Evolutionary conservation across 352 stramenopile species (phyloP).

Genomic region (Globisporangium echinulatum): DNA sequence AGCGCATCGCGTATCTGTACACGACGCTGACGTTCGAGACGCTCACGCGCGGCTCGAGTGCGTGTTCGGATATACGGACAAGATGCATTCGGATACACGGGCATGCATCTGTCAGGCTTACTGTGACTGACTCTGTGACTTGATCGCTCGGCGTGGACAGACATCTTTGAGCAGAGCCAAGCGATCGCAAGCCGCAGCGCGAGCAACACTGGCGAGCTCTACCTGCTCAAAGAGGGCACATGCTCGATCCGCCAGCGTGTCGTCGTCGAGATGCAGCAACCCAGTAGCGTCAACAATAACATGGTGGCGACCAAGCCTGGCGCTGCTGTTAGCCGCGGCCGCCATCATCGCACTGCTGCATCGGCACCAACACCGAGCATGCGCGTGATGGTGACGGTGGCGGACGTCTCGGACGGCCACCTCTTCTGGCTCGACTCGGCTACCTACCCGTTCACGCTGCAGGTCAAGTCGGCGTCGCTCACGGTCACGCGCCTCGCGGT

Average conservation of each 20-base stretch:
- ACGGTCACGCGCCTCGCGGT: conserved; percentile 37
- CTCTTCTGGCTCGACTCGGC: conserved; percentile 46
- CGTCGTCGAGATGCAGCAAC: conserved; percentile 4
- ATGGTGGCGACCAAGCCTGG: neutral
- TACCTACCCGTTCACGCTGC: conserved; percentile 29
- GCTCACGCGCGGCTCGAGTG: conserved; percentile 37
- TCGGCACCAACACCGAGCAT: conserved; percentile 2
- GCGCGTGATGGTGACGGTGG: conserved; percentile 40
- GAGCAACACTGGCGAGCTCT: conserved; percentile 17
- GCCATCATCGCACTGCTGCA: neutral
- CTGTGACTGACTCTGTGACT: conserved; percentile 3
- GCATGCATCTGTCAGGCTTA: neutral
- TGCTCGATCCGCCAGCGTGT: conserved; percentile 38
- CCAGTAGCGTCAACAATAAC: neutral
- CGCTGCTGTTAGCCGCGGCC: neutral
- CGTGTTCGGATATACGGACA: conserved; percentile 5
- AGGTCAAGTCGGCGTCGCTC: conserved; percentile 37
- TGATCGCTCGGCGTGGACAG: conserved; percentile 7
- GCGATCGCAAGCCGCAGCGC: neutral
- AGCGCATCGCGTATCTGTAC: conserved; percentile 55
- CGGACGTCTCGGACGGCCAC: conserved; percentile 41
- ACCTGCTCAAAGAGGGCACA: conserved; percentile 45
- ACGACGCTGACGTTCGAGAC: conserved; percentile 39
- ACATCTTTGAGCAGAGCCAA: conserved; percentile 22
- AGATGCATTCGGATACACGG: too few relatives aligned